phyloP scores from a whole-genome alignment of 2,329 filamentous ascomycete genomes.

The Didymella arachidicola region DNA sequence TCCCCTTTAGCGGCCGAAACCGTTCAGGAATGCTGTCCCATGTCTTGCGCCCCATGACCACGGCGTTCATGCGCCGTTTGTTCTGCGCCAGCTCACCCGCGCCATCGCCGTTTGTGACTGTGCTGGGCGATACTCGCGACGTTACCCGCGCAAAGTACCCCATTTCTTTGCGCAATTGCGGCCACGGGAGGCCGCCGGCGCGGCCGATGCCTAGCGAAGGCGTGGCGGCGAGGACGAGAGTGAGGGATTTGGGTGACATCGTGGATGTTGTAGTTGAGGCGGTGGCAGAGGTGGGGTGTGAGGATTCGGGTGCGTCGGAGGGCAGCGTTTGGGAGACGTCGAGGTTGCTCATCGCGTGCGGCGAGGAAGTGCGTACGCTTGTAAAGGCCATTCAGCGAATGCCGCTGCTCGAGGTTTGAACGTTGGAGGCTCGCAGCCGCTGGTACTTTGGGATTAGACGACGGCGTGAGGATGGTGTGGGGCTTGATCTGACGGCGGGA shows the following conservation, averaged over 20 bases:
- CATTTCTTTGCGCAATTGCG: constrained; percentile 88
- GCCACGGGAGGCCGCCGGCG: constrained; percentile 84
- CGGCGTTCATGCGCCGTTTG: constrained; percentile 60
- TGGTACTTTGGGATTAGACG: no score
- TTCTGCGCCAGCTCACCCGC: not conserved
- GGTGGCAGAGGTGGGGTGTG: not conserved
- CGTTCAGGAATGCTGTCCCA: constrained; percentile 86
- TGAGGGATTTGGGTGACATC: constrained; percentile 64
- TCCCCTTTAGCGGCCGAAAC: constrained; percentile 79
- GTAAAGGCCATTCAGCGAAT: not conserved
- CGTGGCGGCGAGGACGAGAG: constrained; percentile 95
- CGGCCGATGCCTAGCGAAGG: constrained; percentile 87
- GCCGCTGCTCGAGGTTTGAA: not conserved
- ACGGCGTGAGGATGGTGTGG: constrained; percentile 8
- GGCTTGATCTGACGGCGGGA: constrained; percentile 10
- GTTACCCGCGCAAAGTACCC: constrained; percentile 93
- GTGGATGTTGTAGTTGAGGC: not conserved
- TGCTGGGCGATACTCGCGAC: constrained; percentile 62
- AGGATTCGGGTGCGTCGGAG: constrained; percentile 8
- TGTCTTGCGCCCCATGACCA: constrained; percentile 97
- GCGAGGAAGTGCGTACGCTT: not conserved
- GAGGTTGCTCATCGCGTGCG: constrained; percentile 9
- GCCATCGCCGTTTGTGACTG: constrained; percentile 14
- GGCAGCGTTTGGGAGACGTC: constrained; percentile 1
- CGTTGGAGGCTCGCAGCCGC: no score